These are phyloP conservation scores for Phyllosticta citribraziliensis DNA, from an alignment of 2,329 filamentous ascomycete genomes.

Conservation along the genomic window DNA sequence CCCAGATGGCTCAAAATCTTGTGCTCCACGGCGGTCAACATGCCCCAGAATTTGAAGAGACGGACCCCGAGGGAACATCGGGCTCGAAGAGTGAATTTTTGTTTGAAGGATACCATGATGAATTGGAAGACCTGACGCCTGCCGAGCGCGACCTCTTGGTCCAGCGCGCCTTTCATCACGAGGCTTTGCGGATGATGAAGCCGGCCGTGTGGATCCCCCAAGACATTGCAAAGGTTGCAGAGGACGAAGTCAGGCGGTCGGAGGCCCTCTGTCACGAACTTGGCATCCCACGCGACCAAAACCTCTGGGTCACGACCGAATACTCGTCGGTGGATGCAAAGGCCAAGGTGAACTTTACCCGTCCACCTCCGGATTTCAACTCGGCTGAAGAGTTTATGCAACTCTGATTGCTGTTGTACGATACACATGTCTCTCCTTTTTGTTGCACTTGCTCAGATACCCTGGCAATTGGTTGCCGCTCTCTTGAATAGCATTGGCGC, in stretches of 20 bases:
- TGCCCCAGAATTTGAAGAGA: background rate
- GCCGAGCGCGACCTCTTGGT: constrained; percentile 81
- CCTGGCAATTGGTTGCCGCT: background rate
- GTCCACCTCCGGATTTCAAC: constrained; percentile 62
- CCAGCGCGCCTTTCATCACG: constrained; percentile 82
- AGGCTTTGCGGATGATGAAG: constrained; percentile 70
- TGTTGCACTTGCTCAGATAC: background rate
- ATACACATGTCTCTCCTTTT: background rate
- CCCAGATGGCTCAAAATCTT: background rate
- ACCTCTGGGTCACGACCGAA: constrained; percentile 81
- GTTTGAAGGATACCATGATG: constrained; percentile 80
- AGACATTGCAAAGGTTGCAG: constrained; percentile 80
- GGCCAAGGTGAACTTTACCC: constrained; percentile 71
- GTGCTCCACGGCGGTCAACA: too few species aligned
- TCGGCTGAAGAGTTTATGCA: constrained; percentile 11
- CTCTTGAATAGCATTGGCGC: background rate
- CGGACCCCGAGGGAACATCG: background rate
- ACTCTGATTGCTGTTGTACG: background rate
- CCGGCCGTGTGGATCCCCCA: constrained; percentile 91
- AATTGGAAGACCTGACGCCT: constrained; percentile 86
- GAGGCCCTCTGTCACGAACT: constrained; percentile 34
- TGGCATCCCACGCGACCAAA: constrained; percentile 43
- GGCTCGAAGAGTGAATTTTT: background rate
- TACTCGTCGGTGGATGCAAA: constrained; percentile 81
- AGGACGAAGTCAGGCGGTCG: constrained; percentile 66